phyloP scores from a whole-genome alignment of 2,329 filamentous ascomycete species.

The Fusarium buharicum region DNA sequence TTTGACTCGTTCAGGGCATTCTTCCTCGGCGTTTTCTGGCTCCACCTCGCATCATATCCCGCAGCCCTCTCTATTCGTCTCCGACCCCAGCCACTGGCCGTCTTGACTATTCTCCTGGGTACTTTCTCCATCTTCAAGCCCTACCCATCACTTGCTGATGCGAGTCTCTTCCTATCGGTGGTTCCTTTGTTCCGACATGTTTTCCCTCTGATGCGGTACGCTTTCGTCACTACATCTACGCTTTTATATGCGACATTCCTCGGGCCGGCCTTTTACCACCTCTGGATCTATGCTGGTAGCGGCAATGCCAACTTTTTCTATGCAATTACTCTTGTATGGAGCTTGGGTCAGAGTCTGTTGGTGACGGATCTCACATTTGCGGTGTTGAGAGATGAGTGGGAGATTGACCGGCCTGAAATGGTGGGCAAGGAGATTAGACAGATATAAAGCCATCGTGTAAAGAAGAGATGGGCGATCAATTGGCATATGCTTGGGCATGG shows the following conservation, averaged over 20 bases:
- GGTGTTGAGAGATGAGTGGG: conserved; percentile 90
- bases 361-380: conserved; percentile 91
- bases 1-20: conserved; percentile 98
- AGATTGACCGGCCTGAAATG: conserved; percentile 90
- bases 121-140: conserved; percentile 97
- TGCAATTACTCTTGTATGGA: conserved; percentile 98
- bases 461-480: conserved; percentile 13
- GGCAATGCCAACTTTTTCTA: conserved; percentile 99
- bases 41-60: conserved; percentile 91
- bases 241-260: conserved; percentile 89
- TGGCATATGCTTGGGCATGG: neutral
- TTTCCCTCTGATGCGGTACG: conserved; percentile 92
- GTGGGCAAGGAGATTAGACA: conserved; percentile 87
- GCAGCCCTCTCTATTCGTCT: conserved; percentile 85
- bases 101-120: conserved; percentile 84
- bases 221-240: conserved; percentile 84
- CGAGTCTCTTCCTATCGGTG: conserved; percentile 84
- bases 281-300: conserved; percentile 98
- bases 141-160: conserved; percentile 92
- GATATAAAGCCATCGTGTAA: conserved; percentile 64
- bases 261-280: conserved; percentile 93
- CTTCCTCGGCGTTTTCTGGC: conserved; percentile 97
- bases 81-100: conserved; percentile 85
- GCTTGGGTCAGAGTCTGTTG: conserved; percentile 84
- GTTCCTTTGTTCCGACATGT: conserved; percentile 90